Conservation (phyloP, 1,139 yeast species). For the Eremothecium gossypii region DNA sequence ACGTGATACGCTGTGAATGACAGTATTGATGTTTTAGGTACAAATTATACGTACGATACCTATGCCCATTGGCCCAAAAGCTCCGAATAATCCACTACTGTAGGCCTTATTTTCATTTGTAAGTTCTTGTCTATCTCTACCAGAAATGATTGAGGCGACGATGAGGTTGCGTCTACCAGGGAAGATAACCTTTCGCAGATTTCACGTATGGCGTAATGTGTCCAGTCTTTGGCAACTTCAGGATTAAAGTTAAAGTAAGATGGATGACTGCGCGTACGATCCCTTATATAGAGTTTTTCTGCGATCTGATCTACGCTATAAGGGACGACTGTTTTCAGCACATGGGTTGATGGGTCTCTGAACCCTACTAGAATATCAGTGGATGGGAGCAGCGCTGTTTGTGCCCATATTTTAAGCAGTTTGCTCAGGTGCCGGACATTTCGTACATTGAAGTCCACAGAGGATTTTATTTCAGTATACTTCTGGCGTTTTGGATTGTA, state of each 20-base stretch:
- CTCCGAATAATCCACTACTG: no score
- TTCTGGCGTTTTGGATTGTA: conserved; percentile 14
- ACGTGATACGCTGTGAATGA: no score
- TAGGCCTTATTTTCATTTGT: neutral
- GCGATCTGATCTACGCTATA: conserved; percentile 17
- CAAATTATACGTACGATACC: no score
- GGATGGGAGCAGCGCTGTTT: conserved; percentile 21
- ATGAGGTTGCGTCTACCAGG: neutral
- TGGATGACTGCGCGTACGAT: conserved; percentile 9
- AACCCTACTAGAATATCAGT: conserved; percentile 26
- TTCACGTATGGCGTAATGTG: conserved; percentile 15
- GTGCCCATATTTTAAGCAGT: conserved; percentile 28
- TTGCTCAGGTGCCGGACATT: conserved; percentile 22
- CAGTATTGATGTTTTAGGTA: no score
- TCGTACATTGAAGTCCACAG: conserved; percentile 15
- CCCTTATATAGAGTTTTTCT: conserved; percentile 14
- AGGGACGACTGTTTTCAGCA: conserved; percentile 17
- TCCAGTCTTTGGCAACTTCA: conserved; percentile 24
- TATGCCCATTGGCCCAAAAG: no score
- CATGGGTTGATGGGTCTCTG: conserved; percentile 20
- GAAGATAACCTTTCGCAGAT: conserved; percentile 10
- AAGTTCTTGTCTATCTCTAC: neutral
- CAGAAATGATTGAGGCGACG: neutral
- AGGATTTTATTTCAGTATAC: conserved; percentile 28
- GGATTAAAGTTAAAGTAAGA: conserved; percentile 21